Conservation (phyloP, 2,329 filamentous ascomycete genomes). For the Cytospora piceae region DNA sequence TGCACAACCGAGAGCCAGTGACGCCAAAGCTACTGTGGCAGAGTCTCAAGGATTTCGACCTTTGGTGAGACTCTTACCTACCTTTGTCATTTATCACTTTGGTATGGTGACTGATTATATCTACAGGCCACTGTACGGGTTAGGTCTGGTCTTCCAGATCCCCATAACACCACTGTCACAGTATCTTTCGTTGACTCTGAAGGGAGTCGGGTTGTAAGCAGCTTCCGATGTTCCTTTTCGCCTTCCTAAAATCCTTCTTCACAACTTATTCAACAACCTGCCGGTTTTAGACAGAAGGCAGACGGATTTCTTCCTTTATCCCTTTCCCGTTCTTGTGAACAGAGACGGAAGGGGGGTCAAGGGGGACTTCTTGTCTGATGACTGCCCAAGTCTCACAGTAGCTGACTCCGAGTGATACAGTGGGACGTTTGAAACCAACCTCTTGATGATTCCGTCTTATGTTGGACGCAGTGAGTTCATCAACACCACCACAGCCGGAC, state of each 20-base stretch:
- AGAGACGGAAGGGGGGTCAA: too few species aligned
- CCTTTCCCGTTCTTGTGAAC: too few species aligned
- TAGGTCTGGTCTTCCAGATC: slow-evolving; percentile 58
- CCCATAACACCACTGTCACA: slow-evolving; percentile 52
- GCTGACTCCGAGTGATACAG: neutral
- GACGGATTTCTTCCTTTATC: too few species aligned
- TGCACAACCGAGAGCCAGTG: slow-evolving; percentile 64
- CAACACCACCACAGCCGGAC: neutral
- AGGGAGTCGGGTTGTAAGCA: slow-evolving; percentile 54
- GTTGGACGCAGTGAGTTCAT: slow-evolving; percentile 38
- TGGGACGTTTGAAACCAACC: slow-evolving; percentile 63
- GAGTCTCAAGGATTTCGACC: slow-evolving; percentile 54
- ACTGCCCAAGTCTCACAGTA: too few species aligned
- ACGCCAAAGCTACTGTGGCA: slow-evolving; percentile 54
- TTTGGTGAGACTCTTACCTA: slow-evolving; percentile 35
- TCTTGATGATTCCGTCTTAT: slow-evolving; percentile 62
- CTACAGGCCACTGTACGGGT: slow-evolving; percentile 52
- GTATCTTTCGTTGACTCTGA: slow-evolving; percentile 64
- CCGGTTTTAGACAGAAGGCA: too few species aligned
- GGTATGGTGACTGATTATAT: neutral
- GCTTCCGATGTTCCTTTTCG: neutral
- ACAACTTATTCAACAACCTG: neutral
- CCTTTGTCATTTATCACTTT: neutral
- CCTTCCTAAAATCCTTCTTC: neutral
- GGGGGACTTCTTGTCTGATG: too few species aligned